Conservation (phyloP, 1,139 yeast species). For the Arxiozyma telluris region DNA sequence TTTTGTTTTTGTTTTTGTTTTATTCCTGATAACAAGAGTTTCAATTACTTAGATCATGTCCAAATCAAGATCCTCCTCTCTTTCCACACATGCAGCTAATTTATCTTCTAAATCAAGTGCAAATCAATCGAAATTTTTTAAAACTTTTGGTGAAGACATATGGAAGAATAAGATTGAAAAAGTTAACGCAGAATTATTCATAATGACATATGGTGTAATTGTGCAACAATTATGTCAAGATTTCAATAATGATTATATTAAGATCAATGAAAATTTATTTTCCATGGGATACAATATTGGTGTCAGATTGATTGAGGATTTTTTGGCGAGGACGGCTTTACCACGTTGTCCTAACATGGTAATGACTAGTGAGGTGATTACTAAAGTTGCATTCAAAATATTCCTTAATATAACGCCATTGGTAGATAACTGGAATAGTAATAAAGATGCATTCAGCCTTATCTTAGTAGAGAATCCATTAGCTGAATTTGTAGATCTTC, state of each 20-base stretch:
- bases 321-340: conserved; percentile 75
- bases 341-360: conserved; percentile 72
- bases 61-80: conserved; percentile 1
- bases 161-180: conserved; percentile 89
- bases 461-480: conserved; percentile 79
- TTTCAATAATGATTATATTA: conserved; percentile 60
- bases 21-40: not conserved
- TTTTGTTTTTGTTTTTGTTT: not conserved
- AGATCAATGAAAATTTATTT: conserved; percentile 77
- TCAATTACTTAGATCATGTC: not conserved
- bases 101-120: conserved; percentile 6
- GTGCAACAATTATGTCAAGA: conserved; percentile 92
- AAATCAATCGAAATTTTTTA: conserved; percentile 22
- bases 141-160: conserved; percentile 72
- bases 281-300: conserved; percentile 97
- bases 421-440: conserved; percentile 68
- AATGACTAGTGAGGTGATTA: conserved; percentile 80
- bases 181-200: conserved; percentile 84
- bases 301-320: conserved; percentile 81
- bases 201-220: conserved; percentile 86
- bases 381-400: conserved; percentile 83
- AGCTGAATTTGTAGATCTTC: conserved; percentile 91
- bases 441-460: conserved; percentile 65
- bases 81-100: conserved; percentile 2
- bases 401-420: conserved; percentile 76